Percentiles rank a stretch among this genome's conserved stretches.
Conservation (phyloP, 2,329 filamentous ascomycete species). For the Xylaria sp. region DNA sequence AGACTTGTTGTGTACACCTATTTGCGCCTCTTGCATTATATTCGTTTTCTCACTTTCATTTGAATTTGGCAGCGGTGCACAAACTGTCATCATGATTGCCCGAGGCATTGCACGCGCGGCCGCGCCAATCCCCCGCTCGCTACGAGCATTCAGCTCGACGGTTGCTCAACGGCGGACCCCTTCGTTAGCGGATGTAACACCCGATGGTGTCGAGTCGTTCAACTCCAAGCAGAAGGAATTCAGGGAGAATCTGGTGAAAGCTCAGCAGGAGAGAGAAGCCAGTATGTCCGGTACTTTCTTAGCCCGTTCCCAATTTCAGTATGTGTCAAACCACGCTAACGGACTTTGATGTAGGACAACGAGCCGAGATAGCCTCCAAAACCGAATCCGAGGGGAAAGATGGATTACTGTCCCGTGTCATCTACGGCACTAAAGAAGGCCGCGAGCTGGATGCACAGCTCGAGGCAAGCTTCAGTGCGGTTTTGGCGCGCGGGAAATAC, state of each 20-base stretch:
- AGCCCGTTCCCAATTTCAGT: slow-evolving; percentile 44
- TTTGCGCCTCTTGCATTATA: not conserved
- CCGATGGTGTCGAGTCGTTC: slow-evolving; percentile 78
- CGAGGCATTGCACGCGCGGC: slow-evolving; percentile 62
- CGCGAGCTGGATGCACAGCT: slow-evolving; percentile 95
- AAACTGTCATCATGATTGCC: slow-evolving; percentile 58
- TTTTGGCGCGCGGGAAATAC: slow-evolving; percentile 95
- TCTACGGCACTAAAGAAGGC: slow-evolving; percentile 97
- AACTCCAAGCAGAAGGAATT: slow-evolving; percentile 86
- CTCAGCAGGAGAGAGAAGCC: slow-evolving; percentile 85
- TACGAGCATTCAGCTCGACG: slow-evolving; percentile 70
- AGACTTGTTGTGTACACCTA: not conserved
- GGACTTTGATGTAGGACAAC: slow-evolving; percentile 64
- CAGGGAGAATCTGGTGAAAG: slow-evolving; percentile 81
- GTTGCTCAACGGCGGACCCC: slow-evolving; percentile 66
- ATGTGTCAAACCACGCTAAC: slow-evolving; percentile 57
- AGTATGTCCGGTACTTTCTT: slow-evolving; percentile 68
- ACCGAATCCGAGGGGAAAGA: slow-evolving; percentile 72
- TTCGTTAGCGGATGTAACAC: slow-evolving; percentile 85
- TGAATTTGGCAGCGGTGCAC: slow-evolving; percentile 1
- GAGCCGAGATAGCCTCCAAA: slow-evolving; percentile 65
- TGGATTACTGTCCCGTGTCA: slow-evolving; percentile 82
- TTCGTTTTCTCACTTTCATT: not conserved
- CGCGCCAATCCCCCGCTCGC: slow-evolving; percentile 59
- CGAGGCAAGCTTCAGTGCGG: slow-evolving; percentile 94